Evolutionary conservation across 139 green algal genomes (phyloP).

Genomic region (Coelastrella sp.): DNA sequence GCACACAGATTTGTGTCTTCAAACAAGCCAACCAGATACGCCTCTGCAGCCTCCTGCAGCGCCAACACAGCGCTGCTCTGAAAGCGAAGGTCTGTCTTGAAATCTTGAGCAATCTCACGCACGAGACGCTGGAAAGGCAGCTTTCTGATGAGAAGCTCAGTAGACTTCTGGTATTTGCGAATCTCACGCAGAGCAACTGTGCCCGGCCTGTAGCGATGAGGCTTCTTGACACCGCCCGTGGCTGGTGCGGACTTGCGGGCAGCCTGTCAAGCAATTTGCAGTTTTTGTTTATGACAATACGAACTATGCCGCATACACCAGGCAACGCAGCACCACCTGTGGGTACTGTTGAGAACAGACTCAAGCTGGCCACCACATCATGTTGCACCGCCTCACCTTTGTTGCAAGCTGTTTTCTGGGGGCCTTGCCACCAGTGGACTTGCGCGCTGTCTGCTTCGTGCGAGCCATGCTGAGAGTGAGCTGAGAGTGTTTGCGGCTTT

Average conservation of each 20-base stretch:
- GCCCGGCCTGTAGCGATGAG: conserved; percentile 86
- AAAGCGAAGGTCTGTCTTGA: conserved; percentile 97
- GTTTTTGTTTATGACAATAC: neutral
- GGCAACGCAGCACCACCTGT: neutral
- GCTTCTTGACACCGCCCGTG: conserved; percentile 87
- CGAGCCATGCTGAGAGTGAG: conserved; percentile 72
- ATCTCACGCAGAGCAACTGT: conserved; percentile 93
- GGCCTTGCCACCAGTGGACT: conserved; percentile 94
- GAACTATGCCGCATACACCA: neutral
- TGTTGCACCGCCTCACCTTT: conserved; percentile 69
- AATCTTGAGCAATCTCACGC: conserved; percentile 97
- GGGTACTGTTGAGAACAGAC: no score
- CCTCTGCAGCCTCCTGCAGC: conserved; percentile 98
- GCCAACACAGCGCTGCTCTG: conserved; percentile 92
- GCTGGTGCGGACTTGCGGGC: conserved; percentile 87
- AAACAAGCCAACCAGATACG: conserved; percentile 98
- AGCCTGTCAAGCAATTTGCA: conserved; percentile 57
- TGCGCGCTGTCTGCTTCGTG: conserved; percentile 96
- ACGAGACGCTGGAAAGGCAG: conserved; percentile 96
- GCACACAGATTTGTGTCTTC: conserved; percentile 91
- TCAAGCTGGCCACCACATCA: neutral
- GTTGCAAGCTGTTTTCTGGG: conserved; percentile 93
- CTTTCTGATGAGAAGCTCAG: conserved; percentile 95
- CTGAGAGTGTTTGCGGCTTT: neutral
- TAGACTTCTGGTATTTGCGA: conserved; percentile 95